These are phyloP conservation scores for Metarhizium humberi DNA, from an alignment of 2,329 filamentous ascomycete species.

Conservation along the genomic window DNA sequence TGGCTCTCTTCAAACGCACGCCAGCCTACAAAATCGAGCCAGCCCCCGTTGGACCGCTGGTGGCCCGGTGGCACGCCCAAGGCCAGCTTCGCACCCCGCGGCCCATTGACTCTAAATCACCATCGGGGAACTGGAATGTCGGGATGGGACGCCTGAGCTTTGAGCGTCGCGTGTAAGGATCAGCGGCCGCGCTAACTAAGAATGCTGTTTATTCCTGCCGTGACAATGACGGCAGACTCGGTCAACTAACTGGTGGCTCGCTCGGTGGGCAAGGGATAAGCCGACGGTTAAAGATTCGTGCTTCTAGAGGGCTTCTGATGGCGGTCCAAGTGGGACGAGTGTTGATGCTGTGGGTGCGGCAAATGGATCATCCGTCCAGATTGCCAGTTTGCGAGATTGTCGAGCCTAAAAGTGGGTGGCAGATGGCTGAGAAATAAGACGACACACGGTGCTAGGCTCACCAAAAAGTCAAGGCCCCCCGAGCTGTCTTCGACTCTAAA, in stretches of 20 bases:
- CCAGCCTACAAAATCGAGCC: neutral
- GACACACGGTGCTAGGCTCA: neutral
- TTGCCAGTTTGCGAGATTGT: slow-evolving; percentile 6
- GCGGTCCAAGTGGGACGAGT: slow-evolving; percentile 3
- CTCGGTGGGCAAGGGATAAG: neutral
- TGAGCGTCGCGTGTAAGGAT: neutral
- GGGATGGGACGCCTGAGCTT: neutral
- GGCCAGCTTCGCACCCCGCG: neutral
- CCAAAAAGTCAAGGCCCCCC: neutral
- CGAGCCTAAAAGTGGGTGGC: slow-evolving; percentile 5
- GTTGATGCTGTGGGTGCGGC: neutral
- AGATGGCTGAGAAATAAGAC: slow-evolving; percentile 1
- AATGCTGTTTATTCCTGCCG: neutral
- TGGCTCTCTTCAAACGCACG: neutral
- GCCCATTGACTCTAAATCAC: neutral
- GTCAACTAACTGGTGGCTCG: neutral
- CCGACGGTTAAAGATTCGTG: neutral
- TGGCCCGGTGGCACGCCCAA: neutral
- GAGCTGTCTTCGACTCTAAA: neutral
- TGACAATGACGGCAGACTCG: neutral
- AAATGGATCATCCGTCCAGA: slow-evolving; percentile 1
- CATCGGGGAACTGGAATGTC: neutral
- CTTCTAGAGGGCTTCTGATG: slow-evolving; percentile 7
- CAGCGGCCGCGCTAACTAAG: neutral
- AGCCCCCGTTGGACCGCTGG: neutral